phyloP scores from a whole-genome alignment of 495 filamentous ascomycete species.

The Acidomyces sp. region DNA sequence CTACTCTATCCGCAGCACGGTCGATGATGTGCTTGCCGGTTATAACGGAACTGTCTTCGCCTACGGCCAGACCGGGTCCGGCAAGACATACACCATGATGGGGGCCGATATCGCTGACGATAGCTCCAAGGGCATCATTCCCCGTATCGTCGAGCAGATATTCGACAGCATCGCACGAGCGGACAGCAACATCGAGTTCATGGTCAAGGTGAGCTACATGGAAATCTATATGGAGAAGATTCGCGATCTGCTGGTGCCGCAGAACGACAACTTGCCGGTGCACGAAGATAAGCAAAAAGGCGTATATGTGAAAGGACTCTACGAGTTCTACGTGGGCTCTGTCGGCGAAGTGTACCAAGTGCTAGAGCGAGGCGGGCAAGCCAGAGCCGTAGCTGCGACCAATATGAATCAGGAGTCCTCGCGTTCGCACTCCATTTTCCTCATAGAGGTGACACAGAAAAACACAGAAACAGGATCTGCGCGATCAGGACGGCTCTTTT shows the following conservation, averaged over 20 bases:
- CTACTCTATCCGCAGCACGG: slow-evolving; percentile 88
- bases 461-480: slow-evolving; percentile 93
- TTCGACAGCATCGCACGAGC: slow-evolving; percentile 86
- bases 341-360: slow-evolving; percentile 95
- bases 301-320: slow-evolving; percentile 90
- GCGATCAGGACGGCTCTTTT: slow-evolving; percentile 90
- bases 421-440: slow-evolving; percentile 95
- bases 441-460: slow-evolving; percentile 94
- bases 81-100: slow-evolving; percentile 99
- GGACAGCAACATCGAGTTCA: slow-evolving; percentile 92
- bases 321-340: slow-evolving; percentile 91
- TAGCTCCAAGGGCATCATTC: slow-evolving; percentile 79
- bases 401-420: slow-evolving; percentile 99
- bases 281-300: slow-evolving; percentile 95
- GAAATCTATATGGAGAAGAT: slow-evolving; percentile 99
- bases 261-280: slow-evolving; percentile 90
- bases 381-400: slow-evolving; percentile 89
- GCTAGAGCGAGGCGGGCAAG: slow-evolving; percentile 80
- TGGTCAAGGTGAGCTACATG: slow-evolving; percentile 96
- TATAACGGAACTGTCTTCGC: slow-evolving; percentile 99
- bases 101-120: slow-evolving; percentile 91
- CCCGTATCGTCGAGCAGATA: slow-evolving; percentile 94
- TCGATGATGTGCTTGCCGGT: slow-evolving; percentile 95
- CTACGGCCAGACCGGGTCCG: slow-evolving; percentile 95
- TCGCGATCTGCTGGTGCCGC: slow-evolving; percentile 77